Conservation (phyloP, 2,329 filamentous ascomycete species). For the Elsinoe arachidis region DNA sequence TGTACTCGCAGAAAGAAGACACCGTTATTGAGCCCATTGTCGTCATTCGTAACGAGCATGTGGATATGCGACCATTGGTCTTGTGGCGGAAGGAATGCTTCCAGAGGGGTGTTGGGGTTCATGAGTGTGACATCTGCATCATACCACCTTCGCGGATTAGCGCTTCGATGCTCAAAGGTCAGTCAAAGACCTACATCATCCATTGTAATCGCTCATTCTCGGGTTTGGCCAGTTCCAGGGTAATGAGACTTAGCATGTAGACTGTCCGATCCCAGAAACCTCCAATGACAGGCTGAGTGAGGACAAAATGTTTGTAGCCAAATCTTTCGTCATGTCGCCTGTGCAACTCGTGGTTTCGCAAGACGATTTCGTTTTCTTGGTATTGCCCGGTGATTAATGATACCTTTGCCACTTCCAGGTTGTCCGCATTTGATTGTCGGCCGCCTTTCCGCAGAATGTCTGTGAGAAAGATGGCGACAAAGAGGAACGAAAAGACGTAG, state of each 20-base stretch:
- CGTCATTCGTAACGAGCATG: slow-evolving; percentile 19
- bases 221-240: slow-evolving; percentile 24
- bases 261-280: slow-evolving; percentile 31
- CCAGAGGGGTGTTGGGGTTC: slow-evolving; percentile 21
- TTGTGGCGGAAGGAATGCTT: slow-evolving; percentile 23
- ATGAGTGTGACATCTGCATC: slow-evolving; percentile 20
- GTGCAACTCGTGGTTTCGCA: slow-evolving; percentile 28
- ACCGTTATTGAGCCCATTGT: slow-evolving; percentile 18
- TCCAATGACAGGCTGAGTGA: slow-evolving; percentile 15
- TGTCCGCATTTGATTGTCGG: background rate
- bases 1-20: slow-evolving; percentile 23
- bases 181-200: slow-evolving; percentile 21
- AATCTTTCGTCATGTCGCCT: slow-evolving; percentile 26
- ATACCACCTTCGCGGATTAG: slow-evolving; percentile 16
- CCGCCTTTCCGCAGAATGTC: background rate
- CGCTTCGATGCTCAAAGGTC: background rate
- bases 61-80: slow-evolving; percentile 17
- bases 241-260: slow-evolving; percentile 23
- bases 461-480: background rate
- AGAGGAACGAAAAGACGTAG: background rate
- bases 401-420: slow-evolving; percentile 6
- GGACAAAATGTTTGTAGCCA: slow-evolving; percentile 27
- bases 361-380: slow-evolving; percentile 22
- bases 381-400: slow-evolving; percentile 11
- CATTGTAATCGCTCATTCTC: slow-evolving; percentile 22